These are phyloP conservation scores for Flaveria bidentis DNA, from an alignment of 129 eudicot species.

Conservation along the genomic window DNA sequence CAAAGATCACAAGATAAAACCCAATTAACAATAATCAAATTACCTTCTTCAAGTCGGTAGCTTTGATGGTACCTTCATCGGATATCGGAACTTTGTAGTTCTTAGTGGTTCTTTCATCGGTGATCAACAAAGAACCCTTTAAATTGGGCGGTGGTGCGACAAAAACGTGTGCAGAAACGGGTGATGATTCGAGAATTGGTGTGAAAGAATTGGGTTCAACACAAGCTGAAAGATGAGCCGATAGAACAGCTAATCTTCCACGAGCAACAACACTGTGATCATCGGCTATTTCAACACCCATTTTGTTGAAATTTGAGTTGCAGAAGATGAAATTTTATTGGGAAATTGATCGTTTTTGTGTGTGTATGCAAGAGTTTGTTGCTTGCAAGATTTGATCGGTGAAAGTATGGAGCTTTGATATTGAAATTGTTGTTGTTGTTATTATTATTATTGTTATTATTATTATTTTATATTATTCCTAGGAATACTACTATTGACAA, in stretches of 20 bases:
- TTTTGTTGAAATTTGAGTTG: conserved; percentile 10
- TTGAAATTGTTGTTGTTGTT: neutral
- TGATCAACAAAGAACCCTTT: conserved; percentile 51
- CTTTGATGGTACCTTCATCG: conserved; percentile 79
- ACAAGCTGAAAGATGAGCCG: conserved; percentile 67
- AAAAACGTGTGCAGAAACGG: conserved; percentile 53
- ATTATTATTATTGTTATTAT: neutral
- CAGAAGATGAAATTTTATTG: neutral
- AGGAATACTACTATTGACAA: conserved; percentile 27
- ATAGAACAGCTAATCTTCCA: conserved; percentile 65
- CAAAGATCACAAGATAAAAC: conserved; percentile 10
- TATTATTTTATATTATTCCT: conserved; percentile 20
- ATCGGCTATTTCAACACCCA: conserved; percentile 33
- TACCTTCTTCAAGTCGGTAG: conserved; percentile 91
- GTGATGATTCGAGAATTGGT: conserved; percentile 38
- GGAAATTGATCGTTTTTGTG: neutral
- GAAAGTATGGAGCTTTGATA: neutral
- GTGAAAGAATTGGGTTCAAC: conserved; percentile 37
- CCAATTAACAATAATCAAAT: conserved; percentile 2
- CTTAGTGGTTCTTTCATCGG: conserved; percentile 82
- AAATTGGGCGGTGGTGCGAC: conserved; percentile 70
- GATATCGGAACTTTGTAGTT: conserved; percentile 65
- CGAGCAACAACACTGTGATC: conserved; percentile 47
- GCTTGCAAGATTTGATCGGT: conserved; percentile 38
- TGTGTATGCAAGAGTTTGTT: neutral